phyloP scores from a whole-genome alignment of 148 eudicot species.

The Nepenthes gracilis region DNA sequence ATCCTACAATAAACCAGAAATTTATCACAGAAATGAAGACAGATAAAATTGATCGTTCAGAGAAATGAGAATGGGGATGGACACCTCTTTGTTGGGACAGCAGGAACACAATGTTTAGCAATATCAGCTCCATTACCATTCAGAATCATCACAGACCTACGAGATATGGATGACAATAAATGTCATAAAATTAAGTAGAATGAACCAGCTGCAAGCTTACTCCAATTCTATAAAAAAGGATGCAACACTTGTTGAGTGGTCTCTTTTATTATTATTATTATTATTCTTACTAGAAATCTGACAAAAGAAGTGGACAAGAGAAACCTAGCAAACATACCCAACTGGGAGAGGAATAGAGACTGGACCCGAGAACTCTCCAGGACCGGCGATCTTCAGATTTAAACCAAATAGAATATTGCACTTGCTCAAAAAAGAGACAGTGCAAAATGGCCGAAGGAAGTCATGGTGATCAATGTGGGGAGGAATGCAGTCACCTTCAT shows the following conservation, averaged over 20 bases:
- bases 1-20: constrained; percentile 22
- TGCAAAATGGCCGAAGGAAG: constrained; percentile 56
- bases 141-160: constrained; percentile 51
- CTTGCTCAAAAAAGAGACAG: constrained; percentile 45
- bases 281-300: too few species aligned
- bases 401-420: constrained; percentile 48
- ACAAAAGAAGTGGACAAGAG: background rate
- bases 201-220: background rate
- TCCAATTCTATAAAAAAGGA: too few species aligned
- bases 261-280: too few species aligned
- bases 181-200: background rate
- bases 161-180: constrained; percentile 2
- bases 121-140: constrained; percentile 56
- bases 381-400: constrained; percentile 29
- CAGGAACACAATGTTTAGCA: constrained; percentile 54
- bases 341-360: constrained; percentile 46
- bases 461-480: constrained; percentile 67
- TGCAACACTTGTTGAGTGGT: too few species aligned
- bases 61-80: background rate
- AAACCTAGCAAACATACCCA: constrained; percentile 25
- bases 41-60: background rate
- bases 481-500: constrained; percentile 56
- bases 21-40: background rate
- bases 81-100: constrained; percentile 48
- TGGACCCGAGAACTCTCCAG: constrained; percentile 49